phyloP scores from a whole-genome alignment of 495 filamentous ascomycete species.

The Neurospora sp. region DNA sequence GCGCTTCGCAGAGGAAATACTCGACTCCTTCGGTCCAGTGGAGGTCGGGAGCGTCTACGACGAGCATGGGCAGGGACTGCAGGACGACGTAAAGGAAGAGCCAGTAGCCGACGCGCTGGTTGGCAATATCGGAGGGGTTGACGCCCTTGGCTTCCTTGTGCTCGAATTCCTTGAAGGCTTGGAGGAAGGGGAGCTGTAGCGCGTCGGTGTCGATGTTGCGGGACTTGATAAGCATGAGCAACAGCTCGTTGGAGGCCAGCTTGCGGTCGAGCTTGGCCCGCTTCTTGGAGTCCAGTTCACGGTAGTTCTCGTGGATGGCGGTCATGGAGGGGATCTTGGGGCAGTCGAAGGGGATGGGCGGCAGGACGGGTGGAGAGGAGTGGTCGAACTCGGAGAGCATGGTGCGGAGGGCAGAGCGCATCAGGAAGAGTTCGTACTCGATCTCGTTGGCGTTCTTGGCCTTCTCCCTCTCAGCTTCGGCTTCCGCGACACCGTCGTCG shows the following conservation, averaged over 20 bases:
- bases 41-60: conserved; percentile 75
- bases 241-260: conserved; percentile 69
- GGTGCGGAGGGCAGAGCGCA: conserved; percentile 48
- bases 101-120: conserved; percentile 81
- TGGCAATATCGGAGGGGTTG: conserved; percentile 58
- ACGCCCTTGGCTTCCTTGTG: conserved; percentile 61
- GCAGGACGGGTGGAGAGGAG: conserved; percentile 76
- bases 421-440: conserved; percentile 29
- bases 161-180: conserved; percentile 77
- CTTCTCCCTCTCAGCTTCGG: conserved; percentile 8
- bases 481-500: conserved; percentile 11
- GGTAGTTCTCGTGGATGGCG: conserved; percentile 48
- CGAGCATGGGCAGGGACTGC: conserved; percentile 81
- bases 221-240: conserved; percentile 57
- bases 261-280: conserved; percentile 55
- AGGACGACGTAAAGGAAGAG: conserved; percentile 88
- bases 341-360: conserved; percentile 84
- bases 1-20: conserved; percentile 92
- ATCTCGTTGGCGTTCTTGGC: not conserved
- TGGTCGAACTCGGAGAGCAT: conserved; percentile 80
- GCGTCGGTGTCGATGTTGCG: conserved; percentile 61
- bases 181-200: conserved; percentile 55
- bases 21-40: conserved; percentile 73
- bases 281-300: conserved; percentile 56
- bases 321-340: conserved; percentile 65